Percentiles rank a stretch among this genome's conserved stretches.
Evolutionary conservation across 768 basidiomycete species (phyloP).

Genomic region (Phylloporus sp.): DNA sequence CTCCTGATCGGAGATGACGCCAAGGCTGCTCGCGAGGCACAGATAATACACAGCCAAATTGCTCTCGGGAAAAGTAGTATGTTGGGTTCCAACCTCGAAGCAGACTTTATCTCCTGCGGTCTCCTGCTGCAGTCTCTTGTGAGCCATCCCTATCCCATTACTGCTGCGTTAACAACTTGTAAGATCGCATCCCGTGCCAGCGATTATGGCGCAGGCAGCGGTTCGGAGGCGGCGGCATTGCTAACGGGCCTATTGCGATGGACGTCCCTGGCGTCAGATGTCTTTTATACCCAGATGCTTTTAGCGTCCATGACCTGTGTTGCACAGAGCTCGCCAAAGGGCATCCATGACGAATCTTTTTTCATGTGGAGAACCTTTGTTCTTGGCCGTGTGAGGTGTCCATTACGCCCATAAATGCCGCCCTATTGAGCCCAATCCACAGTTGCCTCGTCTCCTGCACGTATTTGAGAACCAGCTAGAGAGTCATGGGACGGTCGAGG

Average conservation of each 20-base stretch:
- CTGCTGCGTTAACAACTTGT: slow-evolving; percentile 1
- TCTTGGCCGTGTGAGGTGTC: slow-evolving; percentile 57
- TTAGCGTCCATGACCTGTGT: slow-evolving; percentile 61
- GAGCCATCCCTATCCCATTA: slow-evolving; percentile 16
- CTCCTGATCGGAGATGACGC: slow-evolving; percentile 65
- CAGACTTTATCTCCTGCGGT: slow-evolving; percentile 62
- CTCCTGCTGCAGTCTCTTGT: slow-evolving; percentile 62
- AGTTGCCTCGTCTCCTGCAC: slow-evolving; percentile 61
- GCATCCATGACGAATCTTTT: slow-evolving; percentile 28
- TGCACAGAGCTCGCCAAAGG: slow-evolving; percentile 43
- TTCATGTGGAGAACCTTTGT: slow-evolving; percentile 70
- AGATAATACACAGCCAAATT: slow-evolving; percentile 66
- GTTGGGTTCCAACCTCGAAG: slow-evolving; percentile 54
- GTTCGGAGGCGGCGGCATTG: slow-evolving; percentile 46
- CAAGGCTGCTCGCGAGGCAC: slow-evolving; percentile 65
- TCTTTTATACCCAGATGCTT: slow-evolving; percentile 67
- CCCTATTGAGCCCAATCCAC: slow-evolving; percentile 4
- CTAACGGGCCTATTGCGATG: slow-evolving; percentile 56
- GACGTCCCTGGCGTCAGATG: slow-evolving; percentile 58
- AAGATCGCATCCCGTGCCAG: slow-evolving; percentile 59
- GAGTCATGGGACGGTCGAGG: slow-evolving; percentile 41
- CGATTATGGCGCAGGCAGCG: slow-evolving; percentile 62
- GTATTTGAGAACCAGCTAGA: slow-evolving; percentile 55
- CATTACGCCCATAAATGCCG: neutral
- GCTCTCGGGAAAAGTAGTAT: slow-evolving; percentile 55